phyloP scores from a whole-genome alignment of 2,329 filamentous ascomycete species.

The Aspergillus ochraceoroseus region DNA sequence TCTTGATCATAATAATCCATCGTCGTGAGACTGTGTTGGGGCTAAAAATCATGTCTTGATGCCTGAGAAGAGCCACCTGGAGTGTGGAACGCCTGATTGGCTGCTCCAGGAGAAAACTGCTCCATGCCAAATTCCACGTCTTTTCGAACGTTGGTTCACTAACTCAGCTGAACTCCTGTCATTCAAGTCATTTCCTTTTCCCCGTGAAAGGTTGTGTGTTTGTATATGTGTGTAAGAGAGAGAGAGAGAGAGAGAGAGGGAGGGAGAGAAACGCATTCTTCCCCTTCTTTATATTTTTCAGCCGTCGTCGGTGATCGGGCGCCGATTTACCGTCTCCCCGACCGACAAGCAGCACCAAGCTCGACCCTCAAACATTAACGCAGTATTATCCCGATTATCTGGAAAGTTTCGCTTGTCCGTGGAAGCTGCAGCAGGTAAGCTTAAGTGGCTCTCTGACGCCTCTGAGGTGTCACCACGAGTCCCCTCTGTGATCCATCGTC shows the following conservation, averaged over 20 bases:
- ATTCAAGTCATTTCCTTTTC: constrained; percentile 15
- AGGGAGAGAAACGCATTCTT: too few species aligned
- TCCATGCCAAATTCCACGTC: constrained; percentile 2
- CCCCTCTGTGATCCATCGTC: too few species aligned
- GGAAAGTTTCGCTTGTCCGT: not conserved
- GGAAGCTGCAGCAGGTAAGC: not conserved
- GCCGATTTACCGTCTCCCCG: constrained; percentile 6
- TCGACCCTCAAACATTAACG: not conserved
- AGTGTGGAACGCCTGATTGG: constrained; percentile 6
- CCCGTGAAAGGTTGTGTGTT: not conserved
- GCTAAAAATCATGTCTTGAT: not conserved
- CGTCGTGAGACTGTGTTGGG: too few species aligned
- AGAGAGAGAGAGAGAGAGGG: too few species aligned
- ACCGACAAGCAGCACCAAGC: constrained; percentile 10
- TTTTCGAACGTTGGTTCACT: constrained; percentile 1
- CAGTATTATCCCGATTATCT: not conserved
- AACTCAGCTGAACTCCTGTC: not conserved
- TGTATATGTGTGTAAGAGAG: too few species aligned
- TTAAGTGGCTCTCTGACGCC: too few species aligned
- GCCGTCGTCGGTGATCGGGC: constrained; percentile 8
- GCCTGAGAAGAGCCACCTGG: not conserved
- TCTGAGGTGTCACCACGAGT: too few species aligned
- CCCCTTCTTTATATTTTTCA: not conserved
- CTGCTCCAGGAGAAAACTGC: not conserved
- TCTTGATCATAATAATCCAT: too few species aligned